Percentiles rank a stretch among this genome's conserved stretches.
These are phyloP conservation scores for Rhizopogon rudus DNA, from an alignment of 768 basidiomycete genomes.

Conservation along the genomic window DNA sequence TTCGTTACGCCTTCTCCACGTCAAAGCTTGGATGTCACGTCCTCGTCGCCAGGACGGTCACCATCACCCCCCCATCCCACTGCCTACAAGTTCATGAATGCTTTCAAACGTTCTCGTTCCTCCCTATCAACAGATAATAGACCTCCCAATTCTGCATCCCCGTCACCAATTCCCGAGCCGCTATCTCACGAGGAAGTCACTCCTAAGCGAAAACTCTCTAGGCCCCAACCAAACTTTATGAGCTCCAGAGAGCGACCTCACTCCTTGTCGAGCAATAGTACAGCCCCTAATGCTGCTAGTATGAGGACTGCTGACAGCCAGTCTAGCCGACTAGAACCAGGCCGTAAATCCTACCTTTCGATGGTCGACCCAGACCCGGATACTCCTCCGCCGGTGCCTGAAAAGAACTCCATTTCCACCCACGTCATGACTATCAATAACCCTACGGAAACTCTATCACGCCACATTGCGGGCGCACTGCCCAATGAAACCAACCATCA, in stretches of 20 bases:
- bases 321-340: conserved; percentile 34
- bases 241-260: conserved; percentile 42
- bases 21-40: conserved; percentile 42
- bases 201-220: conserved; percentile 28
- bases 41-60: conserved; percentile 21
- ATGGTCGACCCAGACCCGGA: conserved; percentile 27
- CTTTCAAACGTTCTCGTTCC: conserved; percentile 62
- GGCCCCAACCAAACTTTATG: conserved; percentile 30
- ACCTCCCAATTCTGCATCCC: conserved; percentile 23
- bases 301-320: conserved; percentile 48
- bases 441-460: conserved; percentile 5
- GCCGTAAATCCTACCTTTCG: conserved; percentile 30
- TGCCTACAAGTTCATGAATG: conserved; percentile 60
- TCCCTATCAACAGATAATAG: conserved; percentile 44
- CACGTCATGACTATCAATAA: not conserved
- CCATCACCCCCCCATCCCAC: conserved; percentile 41
- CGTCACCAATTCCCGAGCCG: conserved; percentile 23
- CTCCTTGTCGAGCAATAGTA: conserved; percentile 58
- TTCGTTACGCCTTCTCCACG: conserved; percentile 43
- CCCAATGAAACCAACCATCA: conserved; percentile 12
- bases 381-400: not conserved
- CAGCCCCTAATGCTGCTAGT: conserved; percentile 47
- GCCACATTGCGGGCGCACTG: conserved; percentile 6
- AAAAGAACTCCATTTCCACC: conserved; percentile 10
- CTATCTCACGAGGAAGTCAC: conserved; percentile 15